A percentile compares a stretch with the other conserved stretches of the same genome.
These are phyloP conservation scores for Venturia effusa DNA, from an alignment of 2,329 filamentous ascomycete genomes.

Conservation along the genomic window DNA sequence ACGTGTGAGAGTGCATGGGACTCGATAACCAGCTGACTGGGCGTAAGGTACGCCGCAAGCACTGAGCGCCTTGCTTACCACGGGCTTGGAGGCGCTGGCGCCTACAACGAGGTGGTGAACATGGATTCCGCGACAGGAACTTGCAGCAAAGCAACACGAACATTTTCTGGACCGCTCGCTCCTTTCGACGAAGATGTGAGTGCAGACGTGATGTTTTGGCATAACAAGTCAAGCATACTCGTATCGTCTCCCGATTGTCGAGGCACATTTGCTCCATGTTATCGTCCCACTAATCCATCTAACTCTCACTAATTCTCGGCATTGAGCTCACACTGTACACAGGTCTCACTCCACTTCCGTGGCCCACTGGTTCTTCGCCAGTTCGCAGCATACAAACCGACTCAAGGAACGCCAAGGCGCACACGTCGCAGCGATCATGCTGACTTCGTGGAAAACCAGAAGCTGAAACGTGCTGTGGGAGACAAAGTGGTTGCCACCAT, in stretches of 20 bases:
- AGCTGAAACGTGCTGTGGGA: constrained; percentile 36
- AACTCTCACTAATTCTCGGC: neutral
- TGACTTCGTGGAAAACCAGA: constrained; percentile 38
- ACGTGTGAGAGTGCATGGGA: neutral
- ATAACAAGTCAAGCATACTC: neutral
- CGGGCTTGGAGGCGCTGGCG: constrained; percentile 48
- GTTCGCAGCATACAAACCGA: constrained; percentile 57
- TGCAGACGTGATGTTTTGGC: constrained; percentile 10
- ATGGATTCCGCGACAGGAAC: constrained; percentile 47
- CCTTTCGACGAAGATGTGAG: constrained; percentile 62
- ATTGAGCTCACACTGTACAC: neutral
- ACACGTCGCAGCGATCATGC: constrained; percentile 25
- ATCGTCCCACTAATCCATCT: neutral
- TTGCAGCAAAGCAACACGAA: constrained; percentile 42
- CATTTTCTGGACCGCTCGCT: constrained; percentile 50
- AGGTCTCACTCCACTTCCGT: constrained; percentile 64
- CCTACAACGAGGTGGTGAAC: constrained; percentile 51
- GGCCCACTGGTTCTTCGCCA: constrained; percentile 58
- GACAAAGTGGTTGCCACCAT: constrained; percentile 48
- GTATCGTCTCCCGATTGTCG: neutral
- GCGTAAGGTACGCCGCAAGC: neutral
- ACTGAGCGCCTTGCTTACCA: constrained; percentile 52
- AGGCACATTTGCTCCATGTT: neutral
- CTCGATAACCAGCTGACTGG: neutral
- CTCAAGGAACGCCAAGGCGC: constrained; percentile 28